These are phyloP conservation scores for Wickerhamomyces sp. DNA, from an alignment of 1,139 yeast genomes.

Conservation along the genomic window DNA sequence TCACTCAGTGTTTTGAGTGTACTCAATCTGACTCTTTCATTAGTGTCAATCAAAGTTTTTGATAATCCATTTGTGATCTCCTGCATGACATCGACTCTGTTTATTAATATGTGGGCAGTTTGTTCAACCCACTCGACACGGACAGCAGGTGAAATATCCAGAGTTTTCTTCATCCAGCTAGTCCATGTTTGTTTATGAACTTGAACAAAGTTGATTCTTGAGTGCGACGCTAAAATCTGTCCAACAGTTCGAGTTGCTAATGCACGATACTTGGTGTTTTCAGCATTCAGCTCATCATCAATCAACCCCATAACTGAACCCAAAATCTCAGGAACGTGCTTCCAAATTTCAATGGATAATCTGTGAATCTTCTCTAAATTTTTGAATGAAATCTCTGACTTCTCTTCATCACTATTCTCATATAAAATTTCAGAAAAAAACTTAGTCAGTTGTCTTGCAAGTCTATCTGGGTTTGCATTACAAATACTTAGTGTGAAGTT, in stretches of 20 bases:
- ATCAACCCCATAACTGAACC: conserved; percentile 73
- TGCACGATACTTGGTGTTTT: conserved; percentile 55
- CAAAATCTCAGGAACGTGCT: conserved; percentile 67
- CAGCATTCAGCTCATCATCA: conserved; percentile 77
- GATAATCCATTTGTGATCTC: conserved; percentile 58
- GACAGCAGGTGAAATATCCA: conserved; percentile 63
- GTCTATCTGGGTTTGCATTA: conserved; percentile 63
- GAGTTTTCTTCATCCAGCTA: conserved; percentile 69
- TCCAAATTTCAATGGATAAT: conserved; percentile 69
- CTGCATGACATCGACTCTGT: conserved; percentile 41
- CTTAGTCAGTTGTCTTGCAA: conserved; percentile 76
- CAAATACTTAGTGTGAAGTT: conserved; percentile 66
- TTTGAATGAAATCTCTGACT: conserved; percentile 31
- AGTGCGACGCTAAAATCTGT: conserved; percentile 47
- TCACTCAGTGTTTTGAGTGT: conserved; percentile 48
- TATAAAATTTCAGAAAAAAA: conserved; percentile 74
- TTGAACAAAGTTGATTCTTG: conserved; percentile 53
- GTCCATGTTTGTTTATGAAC: conserved; percentile 60
- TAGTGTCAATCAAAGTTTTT: conserved; percentile 70
- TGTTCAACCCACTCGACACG: conserved; percentile 69
- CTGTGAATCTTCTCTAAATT: conserved; percentile 57
- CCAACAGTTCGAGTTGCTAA: conserved; percentile 77
- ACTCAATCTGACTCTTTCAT: conserved; percentile 64
- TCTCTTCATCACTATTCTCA: conserved; percentile 33
- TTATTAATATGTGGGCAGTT: conserved; percentile 39